These are phyloP conservation scores for Colletotrichum karsti DNA, from an alignment of 2,329 filamentous ascomycete species.

Conservation along the genomic window DNA sequence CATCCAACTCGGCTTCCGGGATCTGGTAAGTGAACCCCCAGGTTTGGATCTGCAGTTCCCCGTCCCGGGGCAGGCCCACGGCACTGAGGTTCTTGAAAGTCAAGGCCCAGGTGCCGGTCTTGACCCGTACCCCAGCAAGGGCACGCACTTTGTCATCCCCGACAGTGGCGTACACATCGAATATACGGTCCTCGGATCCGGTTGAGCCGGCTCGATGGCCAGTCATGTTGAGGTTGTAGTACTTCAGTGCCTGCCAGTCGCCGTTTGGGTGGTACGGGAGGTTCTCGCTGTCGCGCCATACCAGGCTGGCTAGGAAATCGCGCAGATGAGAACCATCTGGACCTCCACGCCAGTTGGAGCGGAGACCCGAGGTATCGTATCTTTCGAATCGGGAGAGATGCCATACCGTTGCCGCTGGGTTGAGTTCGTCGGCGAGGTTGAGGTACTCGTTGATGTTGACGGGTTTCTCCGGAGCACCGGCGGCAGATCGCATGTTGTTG, in stretches of 20 bases:
- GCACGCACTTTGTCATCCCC: background rate
- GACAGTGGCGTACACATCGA: slow-evolving; percentile 6
- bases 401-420: background rate
- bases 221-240: slow-evolving; percentile 9
- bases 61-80: background rate
- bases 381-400: slow-evolving; percentile 1
- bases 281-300: background rate
- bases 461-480: background rate
- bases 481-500: background rate
- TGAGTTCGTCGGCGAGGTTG: background rate
- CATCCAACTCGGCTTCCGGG: background rate
- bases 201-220: slow-evolving; percentile 1
- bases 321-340: background rate
- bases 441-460: slow-evolving; percentile 23
- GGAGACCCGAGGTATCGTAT: background rate
- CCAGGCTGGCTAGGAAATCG: slow-evolving; percentile 4
- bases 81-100: background rate
- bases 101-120: background rate
- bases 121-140: background rate
- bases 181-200: background rate
- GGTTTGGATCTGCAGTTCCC: background rate
- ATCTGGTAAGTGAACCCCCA: background rate
- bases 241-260: slow-evolving; percentile 11
- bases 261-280: background rate
- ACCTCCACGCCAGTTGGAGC: slow-evolving; percentile 11